Evolutionary conservation across 345 rosid genomes (phyloP), one percentile per base, ranked within the genome.

Genomic region (Aurinia saxatilis): DNA sequence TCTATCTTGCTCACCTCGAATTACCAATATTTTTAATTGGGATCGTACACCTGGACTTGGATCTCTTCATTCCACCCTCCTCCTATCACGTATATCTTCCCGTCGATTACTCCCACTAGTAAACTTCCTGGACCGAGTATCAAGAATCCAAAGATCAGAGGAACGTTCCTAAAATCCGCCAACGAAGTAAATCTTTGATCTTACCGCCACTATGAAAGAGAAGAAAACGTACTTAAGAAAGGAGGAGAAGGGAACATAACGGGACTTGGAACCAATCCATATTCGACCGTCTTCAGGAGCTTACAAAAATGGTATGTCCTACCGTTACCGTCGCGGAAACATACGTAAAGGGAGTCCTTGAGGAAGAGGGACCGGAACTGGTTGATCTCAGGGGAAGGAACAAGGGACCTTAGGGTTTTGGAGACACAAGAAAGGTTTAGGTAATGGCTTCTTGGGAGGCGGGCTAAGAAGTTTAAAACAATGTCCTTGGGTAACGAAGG

Each of bases 141-240:
- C 90, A 14, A 90, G 75, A 13, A 76, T 60, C 91, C 89, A 90
- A 6, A 82, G 86, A 54, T 71, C 78, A n/a, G 82, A n/a, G 8
- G 84, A 74, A 9, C 81, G 68, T 8, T 77, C 44, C 3, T 68
- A 19, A 31, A 80, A 86, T 6, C 96, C 96, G 0, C 96, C 91
- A 38, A 90, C 19, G 9, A 79, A 82, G 59, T 68, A 86, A 18
- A 86, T 79, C 25, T 49, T 53, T 50, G 73, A 78, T 1, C 84
- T 87, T 1, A 82, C 44, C 11, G 73, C 57, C 45, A 77, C 85
- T 42, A 66, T 60, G 0, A 81, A 77, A 63, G 88, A 81, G 50
- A n/a, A n/a, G n/a, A n/a, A n/a, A n/a, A 75, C 1, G 6, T 69
- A 51, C 19, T 75, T 67, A 6, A n/a, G n/a, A 58, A 44, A 0